A percentile compares a stretch with the other conserved stretches of the same genome.
phyloP scores from a whole-genome alignment of 208 protist species.

The Acanthamoeba lugdunensis region DNA sequence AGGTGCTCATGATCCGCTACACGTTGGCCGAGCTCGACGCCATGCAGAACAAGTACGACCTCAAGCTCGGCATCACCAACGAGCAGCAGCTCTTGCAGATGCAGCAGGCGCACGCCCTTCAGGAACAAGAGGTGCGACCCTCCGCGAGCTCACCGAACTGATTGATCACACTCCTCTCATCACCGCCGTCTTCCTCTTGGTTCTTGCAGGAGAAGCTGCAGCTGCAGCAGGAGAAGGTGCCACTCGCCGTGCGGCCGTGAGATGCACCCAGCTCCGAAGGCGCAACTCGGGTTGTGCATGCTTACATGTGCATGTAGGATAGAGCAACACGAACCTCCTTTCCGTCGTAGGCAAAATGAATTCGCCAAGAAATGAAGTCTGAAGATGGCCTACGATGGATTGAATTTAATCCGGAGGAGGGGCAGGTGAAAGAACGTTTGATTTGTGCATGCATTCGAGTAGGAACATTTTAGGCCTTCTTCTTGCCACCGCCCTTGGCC shows the following conservation, averaged over 20 bases:
- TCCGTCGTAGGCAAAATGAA: too few species aligned
- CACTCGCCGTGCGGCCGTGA: neutral
- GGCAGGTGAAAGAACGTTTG: neutral
- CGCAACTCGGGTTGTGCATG: neutral
- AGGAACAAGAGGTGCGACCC: conserved; percentile 11
- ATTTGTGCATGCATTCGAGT: too few species aligned
- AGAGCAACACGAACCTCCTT: neutral
- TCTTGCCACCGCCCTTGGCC: conserved; percentile 54
- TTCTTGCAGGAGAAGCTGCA: conserved; percentile 42
- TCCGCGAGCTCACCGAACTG: too few species aligned
- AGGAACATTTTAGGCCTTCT: conserved; percentile 40
- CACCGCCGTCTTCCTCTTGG: neutral
- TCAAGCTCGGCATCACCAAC: conserved; percentile 19
- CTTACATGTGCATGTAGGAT: neutral
- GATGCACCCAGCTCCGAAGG: neutral
- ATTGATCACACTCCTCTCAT: neutral
- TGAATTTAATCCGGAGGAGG: too few species aligned
- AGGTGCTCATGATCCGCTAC: conserved; percentile 57
- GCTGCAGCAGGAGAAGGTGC: conserved; percentile 15
- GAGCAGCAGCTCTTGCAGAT: conserved; percentile 49
- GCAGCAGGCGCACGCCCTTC: conserved; percentile 47
- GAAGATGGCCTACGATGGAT: too few species aligned
- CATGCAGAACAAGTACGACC: conserved; percentile 33
- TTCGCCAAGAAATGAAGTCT: too few species aligned
- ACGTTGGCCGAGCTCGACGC: conserved; percentile 43